phyloP scores from a whole-genome alignment of 2,329 filamentous ascomycete genomes.

The Trichophyton benhamiae region DNA sequence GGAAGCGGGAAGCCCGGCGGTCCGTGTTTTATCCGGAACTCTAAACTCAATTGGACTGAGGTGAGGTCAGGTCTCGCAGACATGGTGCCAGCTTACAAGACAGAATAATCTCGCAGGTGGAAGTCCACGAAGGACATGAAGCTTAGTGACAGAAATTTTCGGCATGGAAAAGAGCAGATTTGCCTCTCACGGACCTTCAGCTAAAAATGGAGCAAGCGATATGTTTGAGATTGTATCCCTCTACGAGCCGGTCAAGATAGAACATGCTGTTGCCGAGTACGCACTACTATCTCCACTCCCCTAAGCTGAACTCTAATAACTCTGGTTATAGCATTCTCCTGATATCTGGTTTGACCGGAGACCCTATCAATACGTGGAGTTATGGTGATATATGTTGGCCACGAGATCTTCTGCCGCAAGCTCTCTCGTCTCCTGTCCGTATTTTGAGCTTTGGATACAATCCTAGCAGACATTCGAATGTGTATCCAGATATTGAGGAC shows the following conservation, averaged over 20 bases:
- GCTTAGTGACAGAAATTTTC: neutral
- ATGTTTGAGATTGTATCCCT: neutral
- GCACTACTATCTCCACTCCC: neutral
- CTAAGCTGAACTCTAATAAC: neutral
- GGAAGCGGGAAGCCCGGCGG: neutral
- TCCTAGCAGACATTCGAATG: neutral
- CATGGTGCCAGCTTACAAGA: neutral
- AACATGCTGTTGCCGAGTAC: neutral
- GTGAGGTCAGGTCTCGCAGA: too few relatives aligned
- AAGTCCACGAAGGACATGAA: neutral
- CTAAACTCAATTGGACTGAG: neutral
- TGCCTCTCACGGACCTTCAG: neutral
- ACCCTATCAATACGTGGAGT: constrained; percentile 6
- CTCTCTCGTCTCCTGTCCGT: neutral
- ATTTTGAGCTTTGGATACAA: constrained; percentile 4
- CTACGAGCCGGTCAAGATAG: neutral
- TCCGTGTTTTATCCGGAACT: neutral
- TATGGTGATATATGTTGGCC: constrained; percentile 3
- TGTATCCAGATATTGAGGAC: constrained; percentile 5
- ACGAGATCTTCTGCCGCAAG: neutral
- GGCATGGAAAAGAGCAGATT: neutral
- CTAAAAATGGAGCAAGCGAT: neutral
- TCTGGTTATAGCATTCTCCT: constrained; percentile 2
- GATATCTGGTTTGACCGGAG: neutral
- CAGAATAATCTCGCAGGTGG: too few relatives aligned